A percentile compares a stretch with the other conserved stretches of the same genome.
Conservation (phyloP, 1,284 basidiomycete genomes). For the Pisolithus thermaeus region DNA sequence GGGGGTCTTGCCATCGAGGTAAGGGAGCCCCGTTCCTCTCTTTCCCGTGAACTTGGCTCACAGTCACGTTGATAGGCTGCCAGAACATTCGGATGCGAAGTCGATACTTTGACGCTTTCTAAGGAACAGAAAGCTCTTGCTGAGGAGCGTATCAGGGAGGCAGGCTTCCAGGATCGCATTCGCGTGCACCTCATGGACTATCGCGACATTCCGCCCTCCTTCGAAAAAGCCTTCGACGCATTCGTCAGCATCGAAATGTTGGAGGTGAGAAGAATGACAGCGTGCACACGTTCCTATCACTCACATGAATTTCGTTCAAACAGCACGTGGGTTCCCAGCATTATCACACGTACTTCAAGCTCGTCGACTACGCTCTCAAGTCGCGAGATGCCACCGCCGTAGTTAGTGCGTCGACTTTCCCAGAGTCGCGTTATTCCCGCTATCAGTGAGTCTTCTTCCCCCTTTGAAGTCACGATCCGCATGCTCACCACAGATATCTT, state of each 20-base stretch:
- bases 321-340: constrained; percentile 67
- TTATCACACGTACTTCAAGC: constrained; percentile 73
- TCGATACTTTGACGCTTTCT: constrained; percentile 85
- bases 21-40: not conserved
- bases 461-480: constrained; percentile 5
- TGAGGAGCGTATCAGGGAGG: constrained; percentile 70
- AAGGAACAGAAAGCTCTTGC: constrained; percentile 83
- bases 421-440: constrained; percentile 64
- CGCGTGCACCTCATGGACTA: constrained; percentile 88
- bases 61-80: constrained; percentile 46
- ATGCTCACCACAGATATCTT: constrained; percentile 2
- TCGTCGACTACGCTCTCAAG: constrained; percentile 80
- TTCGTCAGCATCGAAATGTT: constrained; percentile 92
- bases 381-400: constrained; percentile 62
- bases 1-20: constrained; percentile 87
- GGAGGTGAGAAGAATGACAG: constrained; percentile 46
- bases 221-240: constrained; percentile 78
- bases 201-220: constrained; percentile 69
- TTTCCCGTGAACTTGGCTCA: constrained; percentile 5
- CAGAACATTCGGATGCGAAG: constrained; percentile 65
- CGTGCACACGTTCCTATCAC: not conserved
- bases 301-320: constrained; percentile 1
- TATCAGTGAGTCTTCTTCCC: constrained; percentile 51
- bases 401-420: constrained; percentile 80
- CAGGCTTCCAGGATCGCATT: constrained; percentile 67